Evolutionary conservation across 371 early-diverging fungal species (phyloP), one percentile per base, ranked within the genome.

Genomic region (Dipsacomyces acuminosporus): DNA sequence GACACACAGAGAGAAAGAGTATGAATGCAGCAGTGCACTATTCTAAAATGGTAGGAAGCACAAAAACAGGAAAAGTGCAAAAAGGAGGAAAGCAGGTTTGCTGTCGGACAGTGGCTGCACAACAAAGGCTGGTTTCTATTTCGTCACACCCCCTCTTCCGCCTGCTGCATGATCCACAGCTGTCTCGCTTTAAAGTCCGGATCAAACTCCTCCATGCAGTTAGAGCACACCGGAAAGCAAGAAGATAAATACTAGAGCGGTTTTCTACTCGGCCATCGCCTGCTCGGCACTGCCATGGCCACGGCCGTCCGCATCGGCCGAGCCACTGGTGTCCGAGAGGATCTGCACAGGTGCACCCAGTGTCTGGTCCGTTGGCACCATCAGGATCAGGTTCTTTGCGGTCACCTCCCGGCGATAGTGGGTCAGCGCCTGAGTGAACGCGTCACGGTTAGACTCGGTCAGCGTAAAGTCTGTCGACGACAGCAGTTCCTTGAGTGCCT

Each of bases 391-490:
- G 45, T 77, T 84, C 54, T 78, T 76, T 25, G 76, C 48, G 7
- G 65, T 71, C 42, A 82, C 67, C 25, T 84, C 82, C 21, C 86
- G 74, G 53, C 82, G 76, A 57, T 89, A 89, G 4, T 80, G 74
- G 11, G 83, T 80, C 23, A 86, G 70, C 44, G 87, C 85, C 50
- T 89, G 86, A 2, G 91, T 87, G 59, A 93, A 91, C 34, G 80
- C 61, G 58, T 93, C 92, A 14, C 89, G 78, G 71, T 89, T 90
- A 41, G 74, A 78, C 1, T 79, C 59, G 0, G 75, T 59, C 38
- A 91, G 52, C 23, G 80, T 85, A 62, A 76, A 80, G 34, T 82
- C 81, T 8, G 89, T 74, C 3, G 82, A 82, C 18, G 87, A 85
- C 76, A 89, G 78, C 34, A 93, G 71, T 26, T 56, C 48, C 40